Percentiles rank a stretch among this genome's conserved stretches.
These are phyloP conservation scores for Solanum piurae DNA, from an alignment of 257 asterid genomes.

Conservation along the genomic window DNA sequence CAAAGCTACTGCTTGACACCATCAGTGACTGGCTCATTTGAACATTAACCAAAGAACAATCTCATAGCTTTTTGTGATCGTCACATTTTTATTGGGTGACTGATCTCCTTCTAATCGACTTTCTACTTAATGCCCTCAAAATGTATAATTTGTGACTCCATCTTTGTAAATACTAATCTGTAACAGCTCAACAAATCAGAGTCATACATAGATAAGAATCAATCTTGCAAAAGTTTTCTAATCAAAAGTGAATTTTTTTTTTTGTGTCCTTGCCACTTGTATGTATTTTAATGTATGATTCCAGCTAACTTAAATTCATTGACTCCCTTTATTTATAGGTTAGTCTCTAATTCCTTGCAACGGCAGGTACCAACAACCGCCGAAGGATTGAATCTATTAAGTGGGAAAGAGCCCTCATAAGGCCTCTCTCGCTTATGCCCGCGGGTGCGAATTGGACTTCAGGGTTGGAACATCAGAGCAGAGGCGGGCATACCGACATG, in stretches of 20 bases:
- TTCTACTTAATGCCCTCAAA: neutral
- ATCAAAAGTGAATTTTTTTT: neutral
- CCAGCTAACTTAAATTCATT: neutral
- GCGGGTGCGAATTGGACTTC: too few relatives aligned
- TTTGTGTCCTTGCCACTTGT: neutral
- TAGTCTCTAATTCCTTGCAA: too few relatives aligned
- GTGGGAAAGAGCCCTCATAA: too few relatives aligned
- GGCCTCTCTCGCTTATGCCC: too few relatives aligned
- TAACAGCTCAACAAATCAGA: neutral
- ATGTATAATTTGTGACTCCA: neutral
- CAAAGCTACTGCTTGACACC: neutral
- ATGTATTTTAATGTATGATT: neutral
- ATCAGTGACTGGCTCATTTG: neutral
- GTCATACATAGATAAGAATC: neutral
- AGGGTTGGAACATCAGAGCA: too few relatives aligned
- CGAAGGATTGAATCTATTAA: too few relatives aligned
- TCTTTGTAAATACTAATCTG: neutral
- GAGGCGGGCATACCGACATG: too few relatives aligned
- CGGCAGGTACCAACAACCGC: too few relatives aligned
- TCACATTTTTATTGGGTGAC: neutral
- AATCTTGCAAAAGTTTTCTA: neutral
- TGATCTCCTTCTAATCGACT: neutral
- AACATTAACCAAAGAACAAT: neutral
- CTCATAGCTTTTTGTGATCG: neutral
- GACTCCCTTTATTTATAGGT: neutral